Evolutionary conservation across 2,329 filamentous ascomycete genomes (phyloP), one percentile per base, ranked within the genome.

Genomic region (Hymenoscyphus occultus): DNA sequence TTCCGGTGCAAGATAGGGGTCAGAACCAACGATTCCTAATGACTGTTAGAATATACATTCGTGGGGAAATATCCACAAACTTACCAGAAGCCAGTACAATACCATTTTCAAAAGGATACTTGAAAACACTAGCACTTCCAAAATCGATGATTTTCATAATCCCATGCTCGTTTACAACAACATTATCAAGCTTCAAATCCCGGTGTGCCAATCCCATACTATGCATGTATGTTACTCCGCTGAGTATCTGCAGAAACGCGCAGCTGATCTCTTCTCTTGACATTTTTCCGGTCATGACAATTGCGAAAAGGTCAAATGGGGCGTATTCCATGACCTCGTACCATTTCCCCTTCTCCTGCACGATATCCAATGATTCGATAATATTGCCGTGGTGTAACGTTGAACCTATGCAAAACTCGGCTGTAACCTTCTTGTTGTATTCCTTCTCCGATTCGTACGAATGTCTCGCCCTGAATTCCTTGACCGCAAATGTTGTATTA

Each of bases 61-160:
- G 16, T 28, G 40, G 3, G 56, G 1, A 32, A 19, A 48, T 22
- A 16, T 19, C 12, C 1, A 56, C 22, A 22, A 60, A 78, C 89
- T 79, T 80, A 95, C 92, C 93, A 76, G 87, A 89, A 45, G 93
- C 91, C 56, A 89, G 82, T 14, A 95, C 91, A 65, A 93, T 87
- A 61, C 92, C 92, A 70, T 89, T 93, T 78, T 99, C 95, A 74
- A 99, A 98, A 0, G 95, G 95, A 82, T 99, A 99, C 73, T 91
- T 89, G 80, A 97, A 99, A 51, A 99, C 94, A 70, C 95, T 93
- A 0, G 95, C 94, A 79, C 93, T 98, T 32, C 95, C 95, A 78
- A 99, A 99, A 77, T 99, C 95, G 74, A 99, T 99, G 69, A 99
- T 91, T 79, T 99, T 99, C 93, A 99, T 97, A 72, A 99, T 98